Conservation (phyloP, 2,329 filamentous ascomycete genomes). For the Tolypocladium pustulatum region DNA sequence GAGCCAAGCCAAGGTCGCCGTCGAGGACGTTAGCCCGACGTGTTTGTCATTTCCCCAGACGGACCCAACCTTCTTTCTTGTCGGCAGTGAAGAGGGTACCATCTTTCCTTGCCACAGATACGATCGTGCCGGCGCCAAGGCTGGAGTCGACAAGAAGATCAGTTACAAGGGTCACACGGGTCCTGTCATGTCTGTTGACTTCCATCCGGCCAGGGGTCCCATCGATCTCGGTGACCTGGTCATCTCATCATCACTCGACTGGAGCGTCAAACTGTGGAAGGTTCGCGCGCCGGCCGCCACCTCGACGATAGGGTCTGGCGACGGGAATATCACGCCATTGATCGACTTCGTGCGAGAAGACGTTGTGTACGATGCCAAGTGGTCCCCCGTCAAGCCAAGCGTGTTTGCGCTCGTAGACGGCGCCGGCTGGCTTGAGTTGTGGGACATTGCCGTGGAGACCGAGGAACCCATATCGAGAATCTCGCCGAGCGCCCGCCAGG, state of each 20-base stretch:
- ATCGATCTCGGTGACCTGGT: slow-evolving; percentile 92
- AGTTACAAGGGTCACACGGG: slow-evolving; percentile 85
- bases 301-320: slow-evolving; percentile 44
- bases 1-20: slow-evolving; percentile 61
- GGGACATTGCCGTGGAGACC: slow-evolving; percentile 86
- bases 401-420: slow-evolving; percentile 94
- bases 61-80: slow-evolving; percentile 94
- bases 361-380: slow-evolving; percentile 89
- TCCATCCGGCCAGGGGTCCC: slow-evolving; percentile 84
- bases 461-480: slow-evolving; percentile 84
- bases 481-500: slow-evolving; percentile 56
- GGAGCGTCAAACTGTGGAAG: slow-evolving; percentile 96
- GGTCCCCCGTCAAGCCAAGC: slow-evolving; percentile 89
- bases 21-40: slow-evolving; percentile 89
- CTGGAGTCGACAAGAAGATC: slow-evolving; percentile 81
- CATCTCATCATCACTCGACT: slow-evolving; percentile 85
- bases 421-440: slow-evolving; percentile 82
- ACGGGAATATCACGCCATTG: slow-evolving; percentile 56
- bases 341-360: slow-evolving; percentile 91
- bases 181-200: slow-evolving; percentile 91
- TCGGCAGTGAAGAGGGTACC: slow-evolving; percentile 90
- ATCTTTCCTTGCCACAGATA: slow-evolving; percentile 97
- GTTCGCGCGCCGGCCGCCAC: slow-evolving; percentile 71
- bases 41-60: slow-evolving; percentile 91
- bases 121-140: slow-evolving; percentile 93